Evolutionary conservation across 257 asterid genomes (phyloP).

Genomic region (Hygrophila difformis): DNA sequence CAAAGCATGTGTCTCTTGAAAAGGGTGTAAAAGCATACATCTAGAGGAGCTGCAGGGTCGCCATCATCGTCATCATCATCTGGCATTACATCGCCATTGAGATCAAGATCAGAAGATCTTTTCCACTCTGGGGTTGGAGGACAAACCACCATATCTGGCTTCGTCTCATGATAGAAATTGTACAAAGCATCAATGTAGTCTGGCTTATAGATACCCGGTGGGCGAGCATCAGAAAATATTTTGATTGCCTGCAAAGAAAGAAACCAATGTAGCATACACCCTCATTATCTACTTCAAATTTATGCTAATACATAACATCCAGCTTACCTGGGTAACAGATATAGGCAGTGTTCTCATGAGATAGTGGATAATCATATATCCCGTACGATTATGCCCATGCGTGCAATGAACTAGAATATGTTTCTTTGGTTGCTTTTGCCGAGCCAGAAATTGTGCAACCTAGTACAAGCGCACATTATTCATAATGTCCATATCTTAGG

Average conservation of each 20-base stretch:
- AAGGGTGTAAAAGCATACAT: conserved; percentile 26
- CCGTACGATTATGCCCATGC: conserved; percentile 98
- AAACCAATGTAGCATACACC: conserved; percentile 12
- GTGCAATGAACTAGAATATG: conserved; percentile 92
- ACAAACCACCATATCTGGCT: conserved; percentile 67
- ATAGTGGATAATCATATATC: conserved; percentile 88
- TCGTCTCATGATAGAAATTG: conserved; percentile 85
- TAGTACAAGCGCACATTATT: conserved; percentile 13
- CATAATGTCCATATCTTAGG: conserved; percentile 11
- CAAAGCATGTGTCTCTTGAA: not conserved
- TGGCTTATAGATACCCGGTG: conserved; percentile 93
- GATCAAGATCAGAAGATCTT: conserved; percentile 80
- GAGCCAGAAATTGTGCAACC: conserved; percentile 76
- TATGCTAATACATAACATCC: conserved; percentile 10
- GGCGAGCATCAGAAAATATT: conserved; percentile 80
- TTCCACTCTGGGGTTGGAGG: conserved; percentile 97
- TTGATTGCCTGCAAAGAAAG: conserved; percentile 60
- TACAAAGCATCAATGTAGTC: conserved; percentile 85
- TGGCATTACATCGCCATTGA: conserved; percentile 93
- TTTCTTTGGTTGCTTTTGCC: conserved; percentile 70
- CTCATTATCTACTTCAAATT: not conserved
- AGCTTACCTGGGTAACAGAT: conserved; percentile 80
- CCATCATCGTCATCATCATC: conserved; percentile 94
- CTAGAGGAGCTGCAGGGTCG: conserved; percentile 41
- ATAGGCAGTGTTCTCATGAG: conserved; percentile 74